These are phyloP conservation scores for Penicilliopsis zonata DNA, from an alignment of 495 filamentous ascomycete genomes.

Conservation along the genomic window DNA sequence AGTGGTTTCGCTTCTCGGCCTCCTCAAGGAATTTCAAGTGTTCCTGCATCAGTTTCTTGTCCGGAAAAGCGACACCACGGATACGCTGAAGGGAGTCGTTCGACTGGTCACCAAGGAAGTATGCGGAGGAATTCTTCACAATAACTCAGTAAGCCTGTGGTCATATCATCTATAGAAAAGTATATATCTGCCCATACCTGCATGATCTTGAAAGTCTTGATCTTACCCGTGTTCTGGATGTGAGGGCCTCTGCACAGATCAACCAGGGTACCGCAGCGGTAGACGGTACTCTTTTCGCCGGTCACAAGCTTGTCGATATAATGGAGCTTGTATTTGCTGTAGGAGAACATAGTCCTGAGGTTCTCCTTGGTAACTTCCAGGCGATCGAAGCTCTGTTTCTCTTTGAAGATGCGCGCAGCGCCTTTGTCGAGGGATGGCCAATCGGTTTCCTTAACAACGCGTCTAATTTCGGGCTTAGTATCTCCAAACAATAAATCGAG, in stretches of 20 bases:
- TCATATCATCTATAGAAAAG: not conserved
- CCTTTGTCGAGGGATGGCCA: slow-evolving; percentile 70
- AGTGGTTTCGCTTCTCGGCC: slow-evolving; percentile 88
- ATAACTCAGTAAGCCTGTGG: slow-evolving; percentile 3
- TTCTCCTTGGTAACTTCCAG: slow-evolving; percentile 80
- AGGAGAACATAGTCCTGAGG: slow-evolving; percentile 87
- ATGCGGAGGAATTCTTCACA: slow-evolving; percentile 77
- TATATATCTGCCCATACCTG: slow-evolving; percentile 32
- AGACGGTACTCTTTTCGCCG: slow-evolving; percentile 84
- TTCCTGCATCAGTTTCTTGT: slow-evolving; percentile 85
- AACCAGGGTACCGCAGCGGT: slow-evolving; percentile 71
- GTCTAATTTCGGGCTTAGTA: slow-evolving; percentile 18
- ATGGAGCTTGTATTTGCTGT: slow-evolving; percentile 93
- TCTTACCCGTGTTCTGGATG: slow-evolving; percentile 82
- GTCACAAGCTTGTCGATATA: slow-evolving; percentile 93
- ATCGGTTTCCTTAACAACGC: slow-evolving; percentile 61
- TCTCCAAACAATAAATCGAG: slow-evolving; percentile 2
- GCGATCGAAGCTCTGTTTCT: slow-evolving; percentile 92
- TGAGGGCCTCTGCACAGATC: slow-evolving; percentile 75
- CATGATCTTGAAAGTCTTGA: slow-evolving; percentile 90
- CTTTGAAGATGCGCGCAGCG: slow-evolving; percentile 72
- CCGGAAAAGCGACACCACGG: slow-evolving; percentile 92
- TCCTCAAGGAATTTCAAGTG: slow-evolving; percentile 91
- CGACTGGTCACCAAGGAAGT: slow-evolving; percentile 85
- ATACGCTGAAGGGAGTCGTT: slow-evolving; percentile 94